Evolutionary conservation across 2,329 filamentous ascomycete genomes (phyloP), one percentile per base, ranked within the genome.

Genomic region (Fusarium sp.): DNA sequence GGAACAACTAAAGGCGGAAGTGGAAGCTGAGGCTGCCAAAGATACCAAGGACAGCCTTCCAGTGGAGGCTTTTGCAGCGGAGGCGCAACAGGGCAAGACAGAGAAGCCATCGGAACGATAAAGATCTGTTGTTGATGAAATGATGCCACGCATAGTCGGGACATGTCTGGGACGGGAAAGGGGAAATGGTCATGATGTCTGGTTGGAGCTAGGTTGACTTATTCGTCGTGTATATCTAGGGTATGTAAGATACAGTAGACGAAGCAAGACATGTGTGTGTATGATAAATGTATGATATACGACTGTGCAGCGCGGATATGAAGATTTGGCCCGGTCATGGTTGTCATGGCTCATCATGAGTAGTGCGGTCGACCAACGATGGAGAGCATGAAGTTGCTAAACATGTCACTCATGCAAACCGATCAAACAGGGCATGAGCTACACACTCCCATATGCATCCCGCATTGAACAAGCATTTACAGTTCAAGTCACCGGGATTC

Each of bases 181-280:
- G 63, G 54, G 8, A 54, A 43, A 47, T 33, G 65, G 17, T 56
- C 37, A 56, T 65, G 62, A 56, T 64, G 20, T 56, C 65, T 38
- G 27, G 37, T 52, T 38, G 59, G 47, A 27, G 65, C 68, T 22
- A 45, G 54, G 45, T 63, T 66, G 65, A 66, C 27, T 37, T 65
- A 62, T 68, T 74, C 66, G 71, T 66, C 68, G 65, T 78, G 77
- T 79, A 78, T 64, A 79, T 73, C 65, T 75, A 76, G 69, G 71
- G 71, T 47, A 76, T 79, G 74, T 78, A 78, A 76, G 70, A 79
- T 78, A 78, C 54, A 70, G 65, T 66, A 68, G 65, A 70, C 65
- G 65, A 74, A 63, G 54, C n/a, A 43, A 61, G 47, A 70, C 47
- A 58, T 58, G 64, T 38, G 69, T 62, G 60, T 68, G 56, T 30